phyloP scores from a whole-genome alignment of 208 protist species.

The Trypanosoma rangeli region DNA sequence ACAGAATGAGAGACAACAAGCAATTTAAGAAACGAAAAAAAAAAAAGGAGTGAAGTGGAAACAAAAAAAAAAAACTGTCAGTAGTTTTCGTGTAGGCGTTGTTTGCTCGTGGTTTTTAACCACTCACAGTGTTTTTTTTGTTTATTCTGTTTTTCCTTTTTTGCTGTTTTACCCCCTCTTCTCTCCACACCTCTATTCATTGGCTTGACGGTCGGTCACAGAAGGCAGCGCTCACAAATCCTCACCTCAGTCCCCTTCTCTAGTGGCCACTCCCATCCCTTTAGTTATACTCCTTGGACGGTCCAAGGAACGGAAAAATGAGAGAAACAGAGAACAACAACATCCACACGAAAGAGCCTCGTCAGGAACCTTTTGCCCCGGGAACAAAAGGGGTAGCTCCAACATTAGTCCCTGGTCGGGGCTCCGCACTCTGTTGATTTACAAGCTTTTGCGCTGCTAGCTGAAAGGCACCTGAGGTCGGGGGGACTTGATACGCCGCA shows the following conservation, averaged over 20 bases:
- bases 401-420: conserved; percentile 57
- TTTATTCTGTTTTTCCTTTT: background rate
- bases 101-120: background rate
- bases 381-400: conserved; percentile 73
- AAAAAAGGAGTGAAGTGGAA: too few relatives aligned
- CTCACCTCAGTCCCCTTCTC: background rate
- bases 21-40: too few relatives aligned
- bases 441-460: conserved; percentile 10
- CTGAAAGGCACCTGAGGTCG: background rate
- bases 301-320: background rate
- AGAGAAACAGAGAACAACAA: conserved; percentile 14
- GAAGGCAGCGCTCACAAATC: conserved; percentile 8
- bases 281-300: background rate
- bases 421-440: conserved; percentile 6
- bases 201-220: conserved; percentile 1
- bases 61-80: conserved; percentile 7
- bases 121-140: too few relatives aligned
- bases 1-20: too few relatives aligned
- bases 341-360: background rate
- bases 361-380: conserved; percentile 20
- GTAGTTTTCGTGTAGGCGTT: background rate
- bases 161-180: background rate
- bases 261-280: background rate
- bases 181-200: background rate
- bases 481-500: background rate